phyloP scores from a whole-genome alignment of 2,329 filamentous ascomycete species.

The Penicillium sp. region DNA sequence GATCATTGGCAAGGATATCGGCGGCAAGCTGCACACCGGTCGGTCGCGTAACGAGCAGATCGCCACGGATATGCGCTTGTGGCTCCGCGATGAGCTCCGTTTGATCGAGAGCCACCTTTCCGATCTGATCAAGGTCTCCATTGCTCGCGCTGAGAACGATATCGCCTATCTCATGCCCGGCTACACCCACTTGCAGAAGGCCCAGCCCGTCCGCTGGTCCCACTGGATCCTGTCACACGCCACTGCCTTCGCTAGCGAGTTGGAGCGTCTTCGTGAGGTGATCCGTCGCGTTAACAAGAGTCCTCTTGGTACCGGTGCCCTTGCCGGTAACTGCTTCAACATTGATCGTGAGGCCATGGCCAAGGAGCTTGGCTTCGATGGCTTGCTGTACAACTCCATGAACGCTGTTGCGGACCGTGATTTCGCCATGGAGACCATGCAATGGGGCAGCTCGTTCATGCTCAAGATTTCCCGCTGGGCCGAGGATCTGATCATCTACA shows the following conservation, averaged over 20 bases:
- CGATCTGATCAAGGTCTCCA: conserved; percentile 68
- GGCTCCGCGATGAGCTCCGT: conserved; percentile 73
- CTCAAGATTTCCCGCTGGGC: conserved; percentile 76
- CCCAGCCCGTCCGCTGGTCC: conserved; percentile 76
- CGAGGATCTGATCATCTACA: conserved; percentile 85
- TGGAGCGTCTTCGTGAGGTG: conserved; percentile 73
- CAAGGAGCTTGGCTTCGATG: conserved; percentile 76
- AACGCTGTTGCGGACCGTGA: conserved; percentile 73
- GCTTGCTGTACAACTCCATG: conserved; percentile 74
- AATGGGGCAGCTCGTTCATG: conserved; percentile 78
- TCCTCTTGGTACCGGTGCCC: conserved; percentile 72
- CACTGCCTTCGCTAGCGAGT: conserved; percentile 68
- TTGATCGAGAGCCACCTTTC: conserved; percentile 68
- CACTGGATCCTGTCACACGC: conserved; percentile 80
- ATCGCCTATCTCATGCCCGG: conserved; percentile 80
- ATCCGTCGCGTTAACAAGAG: conserved; percentile 69
- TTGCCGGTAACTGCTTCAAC: conserved; percentile 79
- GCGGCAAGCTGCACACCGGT: conserved; percentile 85
- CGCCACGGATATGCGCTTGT: conserved; percentile 85
- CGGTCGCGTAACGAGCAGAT: conserved; percentile 89
- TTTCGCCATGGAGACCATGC: conserved; percentile 78
- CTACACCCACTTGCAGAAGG: conserved; percentile 84
- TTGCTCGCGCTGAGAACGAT: conserved; percentile 69
- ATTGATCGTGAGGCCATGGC: conserved; percentile 79
- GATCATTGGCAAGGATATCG: conserved; percentile 80